Evolutionary conservation across 2,329 filamentous ascomycete genomes (phyloP).

Genomic region (Amesomyces nigricolor): DNA sequence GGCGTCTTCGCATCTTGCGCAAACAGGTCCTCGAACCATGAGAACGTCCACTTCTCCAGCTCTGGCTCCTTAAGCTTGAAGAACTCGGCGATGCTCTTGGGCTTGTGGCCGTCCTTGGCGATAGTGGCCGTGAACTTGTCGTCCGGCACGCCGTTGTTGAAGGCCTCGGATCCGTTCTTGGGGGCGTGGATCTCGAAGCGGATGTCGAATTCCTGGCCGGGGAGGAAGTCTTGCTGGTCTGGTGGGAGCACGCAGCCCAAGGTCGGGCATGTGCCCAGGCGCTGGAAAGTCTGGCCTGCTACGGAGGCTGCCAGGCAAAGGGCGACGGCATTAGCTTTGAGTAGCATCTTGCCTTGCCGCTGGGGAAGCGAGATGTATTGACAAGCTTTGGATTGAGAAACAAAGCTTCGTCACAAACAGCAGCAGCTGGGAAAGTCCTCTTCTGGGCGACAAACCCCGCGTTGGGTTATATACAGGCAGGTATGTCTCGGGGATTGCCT

Average conservation of each 20-base stretch:
- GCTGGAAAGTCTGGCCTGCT: slow-evolving; percentile 54
- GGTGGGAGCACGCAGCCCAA: slow-evolving; percentile 57
- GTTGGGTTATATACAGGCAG: slow-evolving; percentile 3
- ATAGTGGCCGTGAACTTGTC: slow-evolving; percentile 72
- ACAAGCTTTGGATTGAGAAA: neutral
- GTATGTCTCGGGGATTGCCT: neutral
- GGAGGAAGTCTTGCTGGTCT: slow-evolving; percentile 70
- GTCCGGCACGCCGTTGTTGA: slow-evolving; percentile 61
- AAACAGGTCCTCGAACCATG: slow-evolving; percentile 81
- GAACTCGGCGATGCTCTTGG: slow-evolving; percentile 55
- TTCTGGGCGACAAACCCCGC: slow-evolving; percentile 3
- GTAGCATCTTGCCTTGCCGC: slow-evolving; percentile 20
- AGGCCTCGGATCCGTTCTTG: slow-evolving; percentile 75
- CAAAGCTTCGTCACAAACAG: neutral
- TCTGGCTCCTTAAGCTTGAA: slow-evolving; percentile 64
- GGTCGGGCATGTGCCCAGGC: slow-evolving; percentile 53
- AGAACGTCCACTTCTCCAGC: slow-evolving; percentile 76
- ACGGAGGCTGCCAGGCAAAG: slow-evolving; percentile 34
- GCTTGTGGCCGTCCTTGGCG: slow-evolving; percentile 51
- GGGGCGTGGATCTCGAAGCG: slow-evolving; percentile 78
- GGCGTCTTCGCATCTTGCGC: slow-evolving; percentile 64
- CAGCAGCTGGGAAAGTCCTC: neutral
- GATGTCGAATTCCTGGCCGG: slow-evolving; percentile 79
- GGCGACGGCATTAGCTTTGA: slow-evolving; percentile 22
- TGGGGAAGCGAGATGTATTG: neutral